These are phyloP conservation scores for Globisporangium cystogenes DNA, from an alignment of 352 stramenopile genomes.

Conservation along the genomic window DNA sequence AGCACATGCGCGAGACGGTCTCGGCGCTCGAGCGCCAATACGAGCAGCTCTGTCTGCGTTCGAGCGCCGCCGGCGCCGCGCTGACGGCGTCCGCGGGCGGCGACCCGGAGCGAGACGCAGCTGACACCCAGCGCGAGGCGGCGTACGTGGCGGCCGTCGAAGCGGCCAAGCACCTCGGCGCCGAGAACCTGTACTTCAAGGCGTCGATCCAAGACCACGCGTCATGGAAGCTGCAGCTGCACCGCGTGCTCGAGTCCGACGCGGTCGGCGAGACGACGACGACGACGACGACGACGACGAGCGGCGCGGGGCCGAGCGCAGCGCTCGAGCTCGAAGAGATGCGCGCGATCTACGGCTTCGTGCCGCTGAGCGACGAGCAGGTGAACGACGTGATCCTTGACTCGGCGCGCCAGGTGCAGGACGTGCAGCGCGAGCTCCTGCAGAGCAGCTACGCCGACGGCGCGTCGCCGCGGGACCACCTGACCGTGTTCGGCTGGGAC, in stretches of 20 bases:
- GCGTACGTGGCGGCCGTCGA: constrained; percentile 22
- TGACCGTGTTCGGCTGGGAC: constrained; percentile 40
- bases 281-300: constrained; percentile 3
- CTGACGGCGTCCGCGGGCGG: background rate
- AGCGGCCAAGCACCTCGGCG: constrained; percentile 29
- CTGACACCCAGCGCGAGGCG: constrained; percentile 10
- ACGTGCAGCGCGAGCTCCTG: constrained; percentile 28
- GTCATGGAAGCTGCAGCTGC: constrained; percentile 36
- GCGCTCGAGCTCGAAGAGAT: constrained; percentile 25
- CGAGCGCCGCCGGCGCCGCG: constrained; percentile 6
- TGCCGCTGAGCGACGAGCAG: constrained; percentile 20
- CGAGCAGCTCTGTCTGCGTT: constrained; percentile 24
- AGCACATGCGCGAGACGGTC: constrained; percentile 32
- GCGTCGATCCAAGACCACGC: constrained; percentile 39
- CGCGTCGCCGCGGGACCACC: constrained; percentile 10
- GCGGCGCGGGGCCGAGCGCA: no score
- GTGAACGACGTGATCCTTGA: constrained; percentile 33
- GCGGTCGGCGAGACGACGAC: constrained; percentile 16
- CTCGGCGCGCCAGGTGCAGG: constrained; percentile 23
- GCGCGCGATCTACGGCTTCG: constrained; percentile 33
- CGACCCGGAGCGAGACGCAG: background rate
- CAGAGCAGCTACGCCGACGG: constrained; percentile 13
- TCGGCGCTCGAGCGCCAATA: constrained; percentile 38
- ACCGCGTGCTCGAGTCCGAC: constrained; percentile 44
- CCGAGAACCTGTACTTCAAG: constrained; percentile 47